These are phyloP conservation scores for Diutina scorzettiae DNA, from an alignment of 1,139 yeast genomes.

Conservation along the genomic window DNA sequence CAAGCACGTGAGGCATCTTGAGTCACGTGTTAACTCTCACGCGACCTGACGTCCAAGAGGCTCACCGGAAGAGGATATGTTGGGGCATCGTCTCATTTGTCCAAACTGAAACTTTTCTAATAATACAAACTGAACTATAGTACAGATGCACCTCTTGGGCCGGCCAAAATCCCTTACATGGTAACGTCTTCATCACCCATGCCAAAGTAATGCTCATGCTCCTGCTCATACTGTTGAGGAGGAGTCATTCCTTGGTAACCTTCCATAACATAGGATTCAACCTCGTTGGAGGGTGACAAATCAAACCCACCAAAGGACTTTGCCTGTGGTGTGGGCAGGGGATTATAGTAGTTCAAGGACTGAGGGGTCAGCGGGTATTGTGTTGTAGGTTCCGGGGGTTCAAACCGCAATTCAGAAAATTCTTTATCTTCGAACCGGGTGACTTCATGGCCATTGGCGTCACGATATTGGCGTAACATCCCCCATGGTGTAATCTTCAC, in stretches of 20 bases:
- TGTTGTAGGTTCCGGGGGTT: neutral
- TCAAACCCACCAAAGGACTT: constrained; percentile 2
- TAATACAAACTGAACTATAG: constrained; percentile 5
- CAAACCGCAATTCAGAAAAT: constrained; percentile 3
- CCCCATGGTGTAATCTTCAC: constrained; percentile 61
- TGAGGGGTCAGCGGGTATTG: constrained; percentile 4
- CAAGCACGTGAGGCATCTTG: too few species aligned
- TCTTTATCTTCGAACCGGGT: constrained; percentile 5
- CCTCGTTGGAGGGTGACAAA: constrained; percentile 2
- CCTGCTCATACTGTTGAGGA: constrained; percentile 4
- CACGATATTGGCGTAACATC: constrained; percentile 9
- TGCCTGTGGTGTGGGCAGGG: constrained; percentile 3
- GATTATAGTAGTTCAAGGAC: neutral
- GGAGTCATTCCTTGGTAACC: constrained; percentile 1
- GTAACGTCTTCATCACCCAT: constrained; percentile 4
- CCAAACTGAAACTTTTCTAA: neutral
- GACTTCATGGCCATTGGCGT: neutral
- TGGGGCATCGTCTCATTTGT: too few species aligned
- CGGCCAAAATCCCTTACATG: neutral
- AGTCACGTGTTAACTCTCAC: too few species aligned
- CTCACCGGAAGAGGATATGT: too few species aligned
- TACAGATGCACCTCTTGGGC: neutral
- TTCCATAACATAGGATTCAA: constrained; percentile 1
- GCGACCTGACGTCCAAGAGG: too few species aligned
- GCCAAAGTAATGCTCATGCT: constrained; percentile 5